These are phyloP conservation scores for Rhazya stricta DNA, from an alignment of 257 asterid species.

Conservation along the genomic window DNA sequence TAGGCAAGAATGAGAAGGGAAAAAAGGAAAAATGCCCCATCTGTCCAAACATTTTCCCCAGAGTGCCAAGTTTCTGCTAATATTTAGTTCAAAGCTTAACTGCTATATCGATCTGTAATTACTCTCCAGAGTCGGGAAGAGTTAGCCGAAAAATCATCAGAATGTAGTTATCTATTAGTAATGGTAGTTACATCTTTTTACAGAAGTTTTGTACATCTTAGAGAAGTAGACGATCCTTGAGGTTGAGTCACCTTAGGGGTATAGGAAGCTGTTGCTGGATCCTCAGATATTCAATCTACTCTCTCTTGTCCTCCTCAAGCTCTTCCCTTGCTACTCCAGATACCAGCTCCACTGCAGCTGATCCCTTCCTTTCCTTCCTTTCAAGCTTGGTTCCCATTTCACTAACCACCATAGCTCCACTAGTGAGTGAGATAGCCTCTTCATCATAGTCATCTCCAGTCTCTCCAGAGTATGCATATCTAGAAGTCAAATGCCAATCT, in stretches of 20 bases:
- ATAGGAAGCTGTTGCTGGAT: not conserved
- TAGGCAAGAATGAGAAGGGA: too few species aligned
- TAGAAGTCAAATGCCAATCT: not conserved
- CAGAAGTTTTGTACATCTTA: not conserved
- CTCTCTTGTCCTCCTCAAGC: slow-evolving; percentile 32
- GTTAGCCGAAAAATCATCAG: not conserved
- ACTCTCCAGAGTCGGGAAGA: not conserved
- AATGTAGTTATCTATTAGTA: not conserved
- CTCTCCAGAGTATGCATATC: slow-evolving; percentile 34
- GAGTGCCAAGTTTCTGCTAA: too few species aligned
- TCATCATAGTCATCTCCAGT: slow-evolving; percentile 32
- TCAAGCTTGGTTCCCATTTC: slow-evolving; percentile 32
- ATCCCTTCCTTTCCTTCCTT: slow-evolving; percentile 30
- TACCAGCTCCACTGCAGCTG: slow-evolving; percentile 17
- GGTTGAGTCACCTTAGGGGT: not conserved
- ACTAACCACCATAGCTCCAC: slow-evolving; percentile 22
- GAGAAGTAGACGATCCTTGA: too few species aligned
- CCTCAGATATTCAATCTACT: slow-evolving; percentile 15
- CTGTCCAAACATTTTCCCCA: too few species aligned
- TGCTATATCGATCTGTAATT: not conserved
- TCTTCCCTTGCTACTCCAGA: slow-evolving; percentile 21
- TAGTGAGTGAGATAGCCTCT: slow-evolving; percentile 37
- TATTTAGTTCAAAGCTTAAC: too few species aligned
- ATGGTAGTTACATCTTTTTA: not conserved
- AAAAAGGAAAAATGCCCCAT: too few species aligned